Percentiles rank a stretch among this genome's conserved stretches.
phyloP scores from a whole-genome alignment of 2,329 filamentous ascomycete genomes.

The Seiridium unicorne region DNA sequence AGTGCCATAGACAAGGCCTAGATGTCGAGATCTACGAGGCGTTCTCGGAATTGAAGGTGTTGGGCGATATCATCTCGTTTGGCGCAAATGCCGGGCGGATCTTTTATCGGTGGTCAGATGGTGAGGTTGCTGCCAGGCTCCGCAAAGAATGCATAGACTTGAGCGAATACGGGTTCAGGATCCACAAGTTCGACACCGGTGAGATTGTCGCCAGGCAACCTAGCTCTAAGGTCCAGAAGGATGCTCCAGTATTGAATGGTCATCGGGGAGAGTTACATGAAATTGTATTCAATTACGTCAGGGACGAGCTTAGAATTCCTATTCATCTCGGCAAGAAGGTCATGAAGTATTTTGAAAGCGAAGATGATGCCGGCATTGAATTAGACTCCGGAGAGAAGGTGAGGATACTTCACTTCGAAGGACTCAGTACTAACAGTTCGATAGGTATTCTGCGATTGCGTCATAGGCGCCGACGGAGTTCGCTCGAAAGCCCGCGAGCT shows the following conservation, averaged over 20 bases:
- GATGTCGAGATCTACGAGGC: slow-evolving; percentile 57
- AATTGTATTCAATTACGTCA: slow-evolving; percentile 57
- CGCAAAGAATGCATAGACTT: slow-evolving; percentile 51
- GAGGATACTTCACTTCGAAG: slow-evolving; percentile 9
- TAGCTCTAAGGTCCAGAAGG: slow-evolving; percentile 39
- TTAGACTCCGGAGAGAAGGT: slow-evolving; percentile 20
- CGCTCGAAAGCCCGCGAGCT: slow-evolving; percentile 49
- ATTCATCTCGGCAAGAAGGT: slow-evolving; percentile 53
- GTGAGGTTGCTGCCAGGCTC: slow-evolving; percentile 44
- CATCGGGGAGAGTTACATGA: slow-evolving; percentile 60
- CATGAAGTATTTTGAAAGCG: slow-evolving; percentile 53
- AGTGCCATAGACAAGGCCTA: slow-evolving; percentile 61
- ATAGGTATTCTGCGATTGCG: slow-evolving; percentile 44
- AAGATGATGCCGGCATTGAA: slow-evolving; percentile 14
- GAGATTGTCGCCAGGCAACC: slow-evolving; percentile 58
- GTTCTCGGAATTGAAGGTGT: slow-evolving; percentile 54
- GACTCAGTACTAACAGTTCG: slow-evolving; percentile 1
- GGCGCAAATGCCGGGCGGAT: slow-evolving; percentile 61
- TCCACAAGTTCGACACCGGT: slow-evolving; percentile 59
- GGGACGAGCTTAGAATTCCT: slow-evolving; percentile 51
- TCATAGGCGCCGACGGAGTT: slow-evolving; percentile 55
- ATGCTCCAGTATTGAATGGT: slow-evolving; percentile 57
- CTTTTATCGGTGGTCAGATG: slow-evolving; percentile 55
- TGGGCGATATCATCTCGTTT: slow-evolving; percentile 64
- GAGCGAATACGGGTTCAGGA: slow-evolving; percentile 54